Evolutionary conservation across 2,329 filamentous ascomycete species (phyloP).

Genomic region (Ceratocystis colombiana): DNA sequence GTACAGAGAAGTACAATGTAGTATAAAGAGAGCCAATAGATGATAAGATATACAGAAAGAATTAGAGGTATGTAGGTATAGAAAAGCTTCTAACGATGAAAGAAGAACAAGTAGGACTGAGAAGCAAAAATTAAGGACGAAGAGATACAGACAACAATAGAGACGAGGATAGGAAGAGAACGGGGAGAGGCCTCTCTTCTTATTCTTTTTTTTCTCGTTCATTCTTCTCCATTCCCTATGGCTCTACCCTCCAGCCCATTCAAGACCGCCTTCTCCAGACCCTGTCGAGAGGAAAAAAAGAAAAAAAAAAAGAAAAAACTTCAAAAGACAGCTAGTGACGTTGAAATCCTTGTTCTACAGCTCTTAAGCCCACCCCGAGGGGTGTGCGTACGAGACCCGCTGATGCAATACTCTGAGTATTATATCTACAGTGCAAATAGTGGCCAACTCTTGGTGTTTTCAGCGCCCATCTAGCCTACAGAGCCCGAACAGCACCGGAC

Average conservation of each 20-base stretch:
- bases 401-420: background rate
- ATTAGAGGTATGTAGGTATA: background rate
- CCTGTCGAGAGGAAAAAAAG: background rate
- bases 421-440: background rate
- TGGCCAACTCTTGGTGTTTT: background rate
- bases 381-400: background rate
- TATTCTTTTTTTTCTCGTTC: conserved; percentile 4
- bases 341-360: background rate
- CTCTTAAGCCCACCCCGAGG: background rate
- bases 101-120: background rate
- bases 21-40: background rate
- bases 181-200: background rate
- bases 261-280: background rate
- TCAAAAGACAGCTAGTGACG: conserved; percentile 11
- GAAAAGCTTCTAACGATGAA: background rate
- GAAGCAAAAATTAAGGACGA: background rate
- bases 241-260: background rate
- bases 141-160: background rate
- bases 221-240: background rate
- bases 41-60: background rate
- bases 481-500: background rate
- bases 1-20: background rate
- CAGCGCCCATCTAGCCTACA: background rate
- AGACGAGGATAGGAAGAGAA: background rate
- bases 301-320: conserved; percentile 10